These are phyloP conservation scores for Rhodomyrtus tomentosa DNA, from an alignment of 345 rosid species.

Conservation along the genomic window DNA sequence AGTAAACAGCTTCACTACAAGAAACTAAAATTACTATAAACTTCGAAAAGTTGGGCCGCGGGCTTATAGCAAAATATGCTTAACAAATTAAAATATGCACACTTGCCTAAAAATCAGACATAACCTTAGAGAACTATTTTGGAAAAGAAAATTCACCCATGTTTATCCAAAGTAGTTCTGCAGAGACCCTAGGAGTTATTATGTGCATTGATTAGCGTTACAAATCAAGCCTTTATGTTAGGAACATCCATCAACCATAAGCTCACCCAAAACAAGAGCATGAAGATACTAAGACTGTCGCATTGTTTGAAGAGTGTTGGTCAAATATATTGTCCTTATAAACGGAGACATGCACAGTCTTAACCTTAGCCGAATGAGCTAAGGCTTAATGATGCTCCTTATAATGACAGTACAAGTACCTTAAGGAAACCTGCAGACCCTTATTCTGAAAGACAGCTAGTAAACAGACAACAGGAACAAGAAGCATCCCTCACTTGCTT, in stretches of 20 bases:
- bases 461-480: background rate
- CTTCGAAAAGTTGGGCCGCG: background rate
- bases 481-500: constrained; percentile 13
- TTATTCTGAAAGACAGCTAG: background rate
- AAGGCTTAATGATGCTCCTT: background rate
- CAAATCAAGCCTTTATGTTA: background rate
- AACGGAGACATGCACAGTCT: background rate
- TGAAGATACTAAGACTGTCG: background rate
- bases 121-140: background rate
- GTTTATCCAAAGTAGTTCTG: background rate
- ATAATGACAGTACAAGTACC: background rate
- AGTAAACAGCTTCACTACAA: background rate
- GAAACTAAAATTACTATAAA: background rate
- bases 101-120: background rate
- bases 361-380: background rate
- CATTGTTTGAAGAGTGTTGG: background rate
- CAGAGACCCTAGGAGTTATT: background rate
- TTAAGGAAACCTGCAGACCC: background rate
- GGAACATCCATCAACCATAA: background rate
- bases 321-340: background rate
- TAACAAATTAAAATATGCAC: background rate
- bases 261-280: background rate
- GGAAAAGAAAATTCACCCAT: background rate
- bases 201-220: background rate
- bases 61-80: background rate